Conservation (phyloP, 352 stramenopile species). For the Globisporangium polare region DNA sequence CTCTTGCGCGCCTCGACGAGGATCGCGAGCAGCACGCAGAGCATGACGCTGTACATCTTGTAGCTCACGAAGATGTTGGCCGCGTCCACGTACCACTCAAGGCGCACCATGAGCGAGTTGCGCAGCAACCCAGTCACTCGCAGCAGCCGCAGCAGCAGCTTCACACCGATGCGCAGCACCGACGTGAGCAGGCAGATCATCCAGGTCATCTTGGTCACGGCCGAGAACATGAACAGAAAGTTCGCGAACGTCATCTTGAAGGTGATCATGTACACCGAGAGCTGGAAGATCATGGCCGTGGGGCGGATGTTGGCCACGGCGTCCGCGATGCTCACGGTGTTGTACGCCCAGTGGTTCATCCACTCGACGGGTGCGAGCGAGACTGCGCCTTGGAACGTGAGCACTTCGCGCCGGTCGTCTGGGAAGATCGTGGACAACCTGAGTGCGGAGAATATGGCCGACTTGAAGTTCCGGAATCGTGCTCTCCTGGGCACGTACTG, state of each 20-base stretch:
- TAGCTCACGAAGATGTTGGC: constrained; percentile 23
- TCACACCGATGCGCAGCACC: constrained; percentile 12
- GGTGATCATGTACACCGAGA: constrained; percentile 29
- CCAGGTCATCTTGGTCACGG: constrained; percentile 30
- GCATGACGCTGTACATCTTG: constrained; percentile 31
- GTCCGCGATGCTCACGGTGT: constrained; percentile 28
- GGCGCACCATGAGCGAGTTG: neutral
- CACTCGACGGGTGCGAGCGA: constrained; percentile 31
- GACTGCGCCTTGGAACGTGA: constrained; percentile 16
- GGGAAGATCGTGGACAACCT: neutral
- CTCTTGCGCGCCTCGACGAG: constrained; percentile 16
- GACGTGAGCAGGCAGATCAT: constrained; percentile 30
- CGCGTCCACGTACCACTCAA: constrained; percentile 20
- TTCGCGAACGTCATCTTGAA: constrained; percentile 20
- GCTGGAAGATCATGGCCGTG: constrained; percentile 28
- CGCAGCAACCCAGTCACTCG: constrained; percentile 6
- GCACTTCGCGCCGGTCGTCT: constrained; percentile 2
- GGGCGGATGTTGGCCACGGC: constrained; percentile 23
- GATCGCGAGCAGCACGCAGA: constrained; percentile 20
- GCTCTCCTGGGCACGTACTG: constrained; percentile 2
- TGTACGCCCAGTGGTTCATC: constrained; percentile 47
- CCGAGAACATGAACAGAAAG: constrained; percentile 33
- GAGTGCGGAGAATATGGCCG: neutral
- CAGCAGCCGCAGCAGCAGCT: constrained; percentile 13
- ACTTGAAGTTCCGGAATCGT: neutral